Evolutionary conservation across 129 eudicot species (phyloP), one percentile per base, ranked within the genome.

Genomic region (Erigeron canadensis): DNA sequence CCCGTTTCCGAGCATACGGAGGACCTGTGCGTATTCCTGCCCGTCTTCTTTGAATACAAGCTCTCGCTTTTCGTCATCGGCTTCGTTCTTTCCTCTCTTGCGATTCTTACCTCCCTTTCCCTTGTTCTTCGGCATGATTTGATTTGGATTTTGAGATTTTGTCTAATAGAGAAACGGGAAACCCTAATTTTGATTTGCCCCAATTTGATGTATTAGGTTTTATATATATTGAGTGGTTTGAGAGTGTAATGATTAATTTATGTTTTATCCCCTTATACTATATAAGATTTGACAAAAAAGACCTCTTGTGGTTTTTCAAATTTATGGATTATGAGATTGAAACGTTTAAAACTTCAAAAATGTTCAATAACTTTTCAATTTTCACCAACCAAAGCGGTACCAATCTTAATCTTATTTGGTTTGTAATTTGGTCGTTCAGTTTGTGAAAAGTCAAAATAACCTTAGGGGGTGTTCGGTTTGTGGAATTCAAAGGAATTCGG

Each of bases 71-170:
- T 79, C 83, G 8, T 79, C 83, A 17, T 79, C 83, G 12, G 83
- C 83, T 73, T 79, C 83, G 71, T 79, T 79, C 79, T 79, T 79
- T 10, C 83, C 83, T 43, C 83, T 41, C 53, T 79, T 79, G 59
- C 79, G 78, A 12, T 79, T 79, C 69, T 79, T 79, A 7, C 83
- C 83, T 79, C 83, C 83, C 70, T 79, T 79, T 21, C 83, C 83
- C 74, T 79, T 79, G 83, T 79, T 79, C 83, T 79, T 79, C 79
- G 83, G 83, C 83, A 79, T 79, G 44, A 8, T 10, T 59, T 51
- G 76, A 54, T 62, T 28, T 59, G 65, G 19, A 28, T 28, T 28
- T 28, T 28, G 34, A 28, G 34, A 28, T n/a, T n/a, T n/a, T 28
- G 34, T 28, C 79, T 40, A 18, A 45, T n/a, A 41, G 56, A 38